Conservation (phyloP, 352 stramenopile species). For the Phytophthora colocasiae region DNA sequence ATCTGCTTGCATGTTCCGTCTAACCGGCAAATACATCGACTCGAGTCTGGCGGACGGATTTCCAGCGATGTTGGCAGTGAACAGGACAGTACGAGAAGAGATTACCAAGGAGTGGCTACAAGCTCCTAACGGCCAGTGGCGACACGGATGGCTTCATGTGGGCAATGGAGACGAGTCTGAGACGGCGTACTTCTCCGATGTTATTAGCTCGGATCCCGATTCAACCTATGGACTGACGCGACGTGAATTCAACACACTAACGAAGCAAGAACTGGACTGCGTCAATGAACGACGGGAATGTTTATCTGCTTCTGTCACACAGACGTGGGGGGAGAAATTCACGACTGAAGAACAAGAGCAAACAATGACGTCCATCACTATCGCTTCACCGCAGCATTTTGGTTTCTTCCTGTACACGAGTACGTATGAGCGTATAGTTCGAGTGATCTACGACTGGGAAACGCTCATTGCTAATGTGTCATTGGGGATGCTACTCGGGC, state of each 20-base stretch:
- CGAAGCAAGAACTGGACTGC: constrained; percentile 41
- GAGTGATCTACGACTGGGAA: constrained; percentile 52
- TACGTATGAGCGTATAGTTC: constrained; percentile 7
- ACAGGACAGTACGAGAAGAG: constrained; percentile 30
- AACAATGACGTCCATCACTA: constrained; percentile 33
- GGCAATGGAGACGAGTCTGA: constrained; percentile 27
- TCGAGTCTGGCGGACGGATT: constrained; percentile 9
- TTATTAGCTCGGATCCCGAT: constrained; percentile 40
- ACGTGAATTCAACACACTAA: constrained; percentile 50
- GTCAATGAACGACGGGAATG: constrained; percentile 18
- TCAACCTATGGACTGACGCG: constrained; percentile 29
- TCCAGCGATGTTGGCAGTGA: constrained; percentile 25
- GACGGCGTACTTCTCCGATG: constrained; percentile 40
- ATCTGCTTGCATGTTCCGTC: constrained; percentile 51
- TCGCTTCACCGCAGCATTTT: constrained; percentile 38
- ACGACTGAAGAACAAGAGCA: constrained; percentile 24
- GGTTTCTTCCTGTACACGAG: constrained; percentile 50
- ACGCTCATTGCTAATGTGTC: constrained; percentile 55
- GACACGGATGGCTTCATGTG: constrained; percentile 55
- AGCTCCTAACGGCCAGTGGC: constrained; percentile 33
- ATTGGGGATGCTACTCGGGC: constrained; percentile 40
- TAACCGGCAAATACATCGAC: constrained; percentile 45
- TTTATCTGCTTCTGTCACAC: neutral
- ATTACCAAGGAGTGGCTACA: constrained; percentile 52
- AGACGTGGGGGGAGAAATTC: constrained; percentile 39